A percentile compares a stretch with the other conserved stretches of the same genome.
phyloP scores from a whole-genome alignment of 345 rosid species.

The Citrus cavaleriei region DNA sequence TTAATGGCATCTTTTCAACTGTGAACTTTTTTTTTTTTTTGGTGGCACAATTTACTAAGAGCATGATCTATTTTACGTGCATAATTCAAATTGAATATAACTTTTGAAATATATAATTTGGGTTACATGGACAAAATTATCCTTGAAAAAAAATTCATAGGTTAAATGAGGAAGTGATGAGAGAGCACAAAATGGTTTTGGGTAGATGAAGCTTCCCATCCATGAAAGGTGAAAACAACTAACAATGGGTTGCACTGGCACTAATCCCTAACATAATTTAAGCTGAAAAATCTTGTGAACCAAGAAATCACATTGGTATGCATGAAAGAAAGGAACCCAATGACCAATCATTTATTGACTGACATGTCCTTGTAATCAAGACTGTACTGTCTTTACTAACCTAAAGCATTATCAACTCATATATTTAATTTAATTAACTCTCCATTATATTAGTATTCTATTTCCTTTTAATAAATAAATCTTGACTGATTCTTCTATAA shows the following conservation, averaged over 20 bases:
- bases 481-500: conserved; percentile 36
- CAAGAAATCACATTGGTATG: conserved; percentile 30
- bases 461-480: neutral
- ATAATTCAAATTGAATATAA: no score
- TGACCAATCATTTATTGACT: conserved; percentile 15
- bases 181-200: neutral
- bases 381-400: neutral
- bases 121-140: no score
- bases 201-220: neutral
- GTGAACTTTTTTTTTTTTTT: no score
- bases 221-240: neutral
- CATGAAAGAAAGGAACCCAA: conserved; percentile 20
- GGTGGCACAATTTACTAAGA: no score
- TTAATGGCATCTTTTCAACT: no score
- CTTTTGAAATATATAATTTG: no score
- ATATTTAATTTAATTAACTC: neutral
- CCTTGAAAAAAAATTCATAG: neutral
- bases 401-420: neutral
- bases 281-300: conserved; percentile 7
- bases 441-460: neutral
- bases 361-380: conserved; percentile 10
- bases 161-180: neutral
- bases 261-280: neutral
- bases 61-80: no score
- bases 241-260: neutral